A percentile compares a stretch with the other conserved stretches of the same genome.
Evolutionary conservation across 2,329 filamentous ascomycete genomes (phyloP).

Genomic region (Ophiognomonia clavigignenti-juglandacearum): DNA sequence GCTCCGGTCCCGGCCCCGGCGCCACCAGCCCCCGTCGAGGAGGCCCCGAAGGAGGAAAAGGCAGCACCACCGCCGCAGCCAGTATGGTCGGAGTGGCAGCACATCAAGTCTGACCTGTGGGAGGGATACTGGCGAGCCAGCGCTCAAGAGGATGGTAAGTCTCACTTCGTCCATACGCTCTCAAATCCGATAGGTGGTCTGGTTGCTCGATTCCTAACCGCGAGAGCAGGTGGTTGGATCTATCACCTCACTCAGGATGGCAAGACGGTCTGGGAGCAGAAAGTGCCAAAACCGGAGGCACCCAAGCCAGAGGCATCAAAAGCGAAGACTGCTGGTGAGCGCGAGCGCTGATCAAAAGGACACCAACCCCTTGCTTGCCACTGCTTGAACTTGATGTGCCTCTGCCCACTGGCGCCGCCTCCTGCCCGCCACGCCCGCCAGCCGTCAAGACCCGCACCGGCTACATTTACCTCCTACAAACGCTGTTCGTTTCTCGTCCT

Average conservation of each 20-base stretch:
- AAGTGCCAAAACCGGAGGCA: neutral
- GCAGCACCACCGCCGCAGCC: neutral
- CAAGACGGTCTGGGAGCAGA: conserved; percentile 11
- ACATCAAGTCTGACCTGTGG: conserved; percentile 1
- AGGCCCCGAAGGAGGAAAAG: conserved; percentile 1
- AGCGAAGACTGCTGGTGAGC: conserved; percentile 9
- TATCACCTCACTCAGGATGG: conserved; percentile 13
- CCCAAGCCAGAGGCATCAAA: neutral
- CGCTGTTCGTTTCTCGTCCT: no score
- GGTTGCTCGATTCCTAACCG: neutral
- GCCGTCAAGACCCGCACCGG: no score
- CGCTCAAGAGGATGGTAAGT: conserved; percentile 1
- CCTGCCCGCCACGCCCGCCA: no score
- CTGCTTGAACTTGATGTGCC: no score
- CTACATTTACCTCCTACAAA: no score
- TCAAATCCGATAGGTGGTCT: no score
- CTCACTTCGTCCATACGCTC: no score
- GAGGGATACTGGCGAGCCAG: conserved; percentile 14
- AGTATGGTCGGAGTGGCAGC: conserved; percentile 12
- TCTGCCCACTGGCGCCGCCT: no score
- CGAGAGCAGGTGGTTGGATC: conserved; percentile 9
- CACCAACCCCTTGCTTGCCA: no score
- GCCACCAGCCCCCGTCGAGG: neutral
- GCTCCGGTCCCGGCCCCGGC: neutral
- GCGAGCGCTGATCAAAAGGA: conserved; percentile 4